Percentiles rank a stretch among this genome's conserved stretches.
Evolutionary conservation across 2,329 filamentous ascomycete species (phyloP).

Genomic region (Penicillium paneum): DNA sequence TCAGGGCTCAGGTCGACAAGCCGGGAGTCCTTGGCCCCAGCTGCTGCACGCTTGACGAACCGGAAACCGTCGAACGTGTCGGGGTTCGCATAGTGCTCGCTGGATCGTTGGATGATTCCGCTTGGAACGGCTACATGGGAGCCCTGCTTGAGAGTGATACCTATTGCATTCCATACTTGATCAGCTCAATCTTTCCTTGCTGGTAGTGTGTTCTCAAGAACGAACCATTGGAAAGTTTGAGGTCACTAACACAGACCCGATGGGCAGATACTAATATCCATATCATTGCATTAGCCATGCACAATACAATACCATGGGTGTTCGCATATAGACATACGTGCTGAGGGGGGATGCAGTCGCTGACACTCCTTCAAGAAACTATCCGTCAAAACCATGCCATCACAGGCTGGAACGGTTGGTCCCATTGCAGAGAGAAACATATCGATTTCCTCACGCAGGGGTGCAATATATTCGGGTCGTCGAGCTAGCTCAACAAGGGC

Average conservation of each 20-base stretch:
- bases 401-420: conserved; percentile 13
- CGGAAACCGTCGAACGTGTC: conserved; percentile 21
- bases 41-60: conserved; percentile 17
- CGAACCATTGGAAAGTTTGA: conserved; percentile 21
- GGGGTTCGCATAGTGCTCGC: conserved; percentile 12
- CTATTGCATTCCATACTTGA: conserved; percentile 2
- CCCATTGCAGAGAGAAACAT: conserved; percentile 5
- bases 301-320: background rate
- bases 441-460: conserved; percentile 18
- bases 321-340: conserved; percentile 16
- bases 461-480: conserved; percentile 17
- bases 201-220: background rate
- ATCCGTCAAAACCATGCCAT: conserved; percentile 19
- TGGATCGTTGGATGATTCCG: conserved; percentile 17
- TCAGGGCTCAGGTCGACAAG: conserved; percentile 22
- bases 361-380: conserved; percentile 25
- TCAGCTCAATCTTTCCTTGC: background rate
- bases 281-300: conserved; percentile 1
- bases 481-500: conserved; percentile 18
- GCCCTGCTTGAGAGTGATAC: conserved; percentile 18
- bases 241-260: conserved; percentile 15
- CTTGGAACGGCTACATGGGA: conserved; percentile 22
- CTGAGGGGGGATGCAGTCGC: conserved; percentile 22
- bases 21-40: conserved; percentile 12
- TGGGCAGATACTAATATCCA: conserved; percentile 21